Conservation (phyloP, 257 asterid species). For the Fraxinus quadrangulata region DNA sequence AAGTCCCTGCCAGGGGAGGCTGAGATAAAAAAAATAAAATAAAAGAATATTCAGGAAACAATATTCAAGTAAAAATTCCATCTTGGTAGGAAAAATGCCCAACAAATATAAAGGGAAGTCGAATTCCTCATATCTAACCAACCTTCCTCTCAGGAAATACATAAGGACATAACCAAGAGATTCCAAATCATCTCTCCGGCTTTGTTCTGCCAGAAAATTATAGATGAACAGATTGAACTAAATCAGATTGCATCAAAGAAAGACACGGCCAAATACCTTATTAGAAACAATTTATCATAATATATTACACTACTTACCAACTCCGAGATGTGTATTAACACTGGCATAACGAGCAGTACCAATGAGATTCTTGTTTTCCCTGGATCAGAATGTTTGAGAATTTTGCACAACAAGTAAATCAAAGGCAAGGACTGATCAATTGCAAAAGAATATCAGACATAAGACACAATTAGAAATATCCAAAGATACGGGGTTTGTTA, state of each 20-base stretch:
- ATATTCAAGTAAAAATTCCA: conserved; percentile 3
- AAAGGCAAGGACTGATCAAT: conserved; percentile 19
- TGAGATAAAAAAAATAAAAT: conserved; percentile 31
- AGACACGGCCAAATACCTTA: background rate
- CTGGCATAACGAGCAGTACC: conserved; percentile 68
- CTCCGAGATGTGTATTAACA: conserved; percentile 81
- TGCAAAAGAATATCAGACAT: background rate
- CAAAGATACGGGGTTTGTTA: background rate
- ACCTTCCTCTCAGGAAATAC: conserved; percentile 99
- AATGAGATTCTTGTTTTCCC: conserved; percentile 64
- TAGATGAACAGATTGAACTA: background rate
- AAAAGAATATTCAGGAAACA: background rate
- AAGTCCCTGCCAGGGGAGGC: conserved; percentile 98
- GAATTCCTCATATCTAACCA: conserved; percentile 38
- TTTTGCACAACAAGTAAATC: conserved; percentile 14
- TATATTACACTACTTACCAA: conserved; percentile 57
- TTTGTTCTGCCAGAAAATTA: conserved; percentile 67
- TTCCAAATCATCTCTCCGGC: conserved; percentile 96
- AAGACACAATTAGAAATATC: background rate
- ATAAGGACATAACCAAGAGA: conserved; percentile 96
- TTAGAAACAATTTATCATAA: conserved; percentile 9
- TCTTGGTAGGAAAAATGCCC: conserved; percentile 13
- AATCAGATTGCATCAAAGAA: background rate
- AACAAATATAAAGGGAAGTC: conserved; percentile 13
- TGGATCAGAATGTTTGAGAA: conserved; percentile 31